Conservation (phyloP, 2,329 filamentous ascomycete genomes). For the Trichoderma koningiopsis region DNA sequence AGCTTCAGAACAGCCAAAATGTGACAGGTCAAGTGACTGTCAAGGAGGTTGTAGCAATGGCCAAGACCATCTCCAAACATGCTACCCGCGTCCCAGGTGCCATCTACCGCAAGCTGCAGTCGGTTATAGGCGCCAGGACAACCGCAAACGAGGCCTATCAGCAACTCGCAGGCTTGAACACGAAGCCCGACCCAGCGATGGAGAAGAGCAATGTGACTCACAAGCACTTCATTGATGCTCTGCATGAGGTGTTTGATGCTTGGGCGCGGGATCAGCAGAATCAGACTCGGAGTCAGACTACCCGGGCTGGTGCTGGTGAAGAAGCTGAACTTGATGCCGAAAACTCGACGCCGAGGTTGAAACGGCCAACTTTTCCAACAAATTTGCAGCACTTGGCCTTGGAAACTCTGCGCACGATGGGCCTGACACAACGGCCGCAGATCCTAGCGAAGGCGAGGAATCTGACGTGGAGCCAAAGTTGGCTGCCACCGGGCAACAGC, state of each 20-base stretch:
- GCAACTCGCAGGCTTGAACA: slow-evolving; percentile 36
- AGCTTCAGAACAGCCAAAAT: slow-evolving; percentile 34
- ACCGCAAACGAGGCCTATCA: slow-evolving; percentile 37
- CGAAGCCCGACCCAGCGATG: slow-evolving; percentile 39
- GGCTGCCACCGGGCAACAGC: neutral
- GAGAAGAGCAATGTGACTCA: slow-evolving; percentile 44
- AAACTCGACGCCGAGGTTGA: neutral
- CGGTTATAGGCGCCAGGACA: slow-evolving; percentile 42
- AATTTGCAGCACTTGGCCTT: neutral
- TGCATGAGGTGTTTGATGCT: slow-evolving; percentile 40
- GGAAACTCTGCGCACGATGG: neutral
- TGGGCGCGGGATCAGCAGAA: slow-evolving; percentile 29
- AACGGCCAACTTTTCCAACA: neutral
- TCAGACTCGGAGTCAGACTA: slow-evolving; percentile 26
- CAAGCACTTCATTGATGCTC: slow-evolving; percentile 46
- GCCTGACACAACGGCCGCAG: slow-evolving; percentile 27
- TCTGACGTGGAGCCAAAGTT: neutral
- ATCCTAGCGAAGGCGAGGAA: neutral
- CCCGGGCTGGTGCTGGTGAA: neutral
- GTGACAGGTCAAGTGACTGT: slow-evolving; percentile 44
- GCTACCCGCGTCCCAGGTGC: slow-evolving; percentile 37
- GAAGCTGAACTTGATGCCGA: neutral
- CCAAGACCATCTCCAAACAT: slow-evolving; percentile 44
- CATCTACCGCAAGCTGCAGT: slow-evolving; percentile 42
- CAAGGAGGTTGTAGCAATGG: slow-evolving; percentile 41